Evolutionary conservation across 441 rosid genomes (phyloP).

Genomic region (Arabidopsis hybrid): DNA sequence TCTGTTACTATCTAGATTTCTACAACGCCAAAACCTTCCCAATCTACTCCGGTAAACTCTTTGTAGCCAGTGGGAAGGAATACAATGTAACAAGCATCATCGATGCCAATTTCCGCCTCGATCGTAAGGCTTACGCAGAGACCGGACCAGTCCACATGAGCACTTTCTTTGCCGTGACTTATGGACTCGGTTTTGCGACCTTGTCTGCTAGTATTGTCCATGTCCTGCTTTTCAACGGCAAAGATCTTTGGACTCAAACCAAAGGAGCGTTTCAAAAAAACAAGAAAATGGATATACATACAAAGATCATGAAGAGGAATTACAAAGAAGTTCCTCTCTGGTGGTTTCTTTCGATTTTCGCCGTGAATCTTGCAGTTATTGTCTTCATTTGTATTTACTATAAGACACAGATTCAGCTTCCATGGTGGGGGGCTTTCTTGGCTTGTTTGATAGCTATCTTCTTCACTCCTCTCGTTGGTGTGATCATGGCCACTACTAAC

Average conservation of each 20-base stretch:
- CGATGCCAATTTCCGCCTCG: constrained; percentile 61
- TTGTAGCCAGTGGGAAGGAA: constrained; percentile 49
- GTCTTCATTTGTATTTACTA: constrained; percentile 57
- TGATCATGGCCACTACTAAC: constrained; percentile 75
- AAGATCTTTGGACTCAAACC: constrained; percentile 65
- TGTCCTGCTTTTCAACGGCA: constrained; percentile 70
- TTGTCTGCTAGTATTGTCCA: constrained; percentile 70
- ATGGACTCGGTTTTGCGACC: constrained; percentile 81
- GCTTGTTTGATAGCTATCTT: constrained; percentile 70
- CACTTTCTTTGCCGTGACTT: constrained; percentile 77
- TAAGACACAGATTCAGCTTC: constrained; percentile 64
- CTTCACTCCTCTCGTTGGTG: constrained; percentile 80
- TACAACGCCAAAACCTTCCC: constrained; percentile 76
- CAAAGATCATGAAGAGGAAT: constrained; percentile 66
- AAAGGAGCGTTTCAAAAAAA: constrained; percentile 52
- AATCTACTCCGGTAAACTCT: constrained; percentile 52
- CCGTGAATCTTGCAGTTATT: constrained; percentile 48
- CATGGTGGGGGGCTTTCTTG: constrained; percentile 82
- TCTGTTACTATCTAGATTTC: constrained; percentile 62
- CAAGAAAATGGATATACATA: constrained; percentile 67
- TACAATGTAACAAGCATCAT: constrained; percentile 62
- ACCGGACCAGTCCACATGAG: constrained; percentile 66
- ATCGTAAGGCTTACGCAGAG: constrained; percentile 53
- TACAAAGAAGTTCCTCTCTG: constrained; percentile 72
- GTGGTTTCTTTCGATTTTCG: constrained; percentile 71